Evolutionary conservation across 208 protist genomes (phyloP), one percentile per base, ranked within the genome.

Genomic region (Trypanosoma cruzi): DNA sequence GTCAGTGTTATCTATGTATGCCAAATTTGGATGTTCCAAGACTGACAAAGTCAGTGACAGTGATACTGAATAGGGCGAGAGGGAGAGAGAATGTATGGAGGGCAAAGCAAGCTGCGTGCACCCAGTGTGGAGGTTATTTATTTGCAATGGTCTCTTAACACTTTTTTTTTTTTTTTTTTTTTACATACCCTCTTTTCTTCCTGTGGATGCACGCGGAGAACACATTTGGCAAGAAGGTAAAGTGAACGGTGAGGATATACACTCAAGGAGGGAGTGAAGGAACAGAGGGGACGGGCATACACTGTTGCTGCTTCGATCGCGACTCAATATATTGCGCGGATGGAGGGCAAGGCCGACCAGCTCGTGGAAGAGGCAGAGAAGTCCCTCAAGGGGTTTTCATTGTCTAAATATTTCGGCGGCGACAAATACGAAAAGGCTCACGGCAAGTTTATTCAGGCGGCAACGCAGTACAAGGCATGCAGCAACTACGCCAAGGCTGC

Each of bases 381-480:
- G 66, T 48, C 55, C 8, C 78, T 94, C 26, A 85, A 86, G 71
- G 92, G 90, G 77, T 84, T 79, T 58, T 90, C 77, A 18, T 77
- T 85, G 66, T 91, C 89, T 40, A 84, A 74, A 48, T 84, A 79
- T 66, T 61, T 64, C 20, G 65, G 72, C 42, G 79, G 75, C 52
- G 75, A 81, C 48, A 92, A 94, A 62, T 53, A 59, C 29, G 87
- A 93, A 44, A 82, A 79, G 48, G 88, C 91, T 14, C 88, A 85
- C 63, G 89, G 92, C n/a, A 83, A 79, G 62, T 91, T 93, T 48
- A 59, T 86, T 40, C 82, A 90, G 60, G 91, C 91, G 4, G 82
- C 80, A 18, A 90, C 88, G 64, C 84, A 93, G 69, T 96, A 92
- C 79, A 94, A 94, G 71, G 85, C 87, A 6, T 72, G 70, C 20